Percentiles rank a stretch among this genome's conserved stretches.
Evolutionary conservation across 1,139 yeast species (phyloP).

Genomic region (Debaryomyces subglobosus): DNA sequence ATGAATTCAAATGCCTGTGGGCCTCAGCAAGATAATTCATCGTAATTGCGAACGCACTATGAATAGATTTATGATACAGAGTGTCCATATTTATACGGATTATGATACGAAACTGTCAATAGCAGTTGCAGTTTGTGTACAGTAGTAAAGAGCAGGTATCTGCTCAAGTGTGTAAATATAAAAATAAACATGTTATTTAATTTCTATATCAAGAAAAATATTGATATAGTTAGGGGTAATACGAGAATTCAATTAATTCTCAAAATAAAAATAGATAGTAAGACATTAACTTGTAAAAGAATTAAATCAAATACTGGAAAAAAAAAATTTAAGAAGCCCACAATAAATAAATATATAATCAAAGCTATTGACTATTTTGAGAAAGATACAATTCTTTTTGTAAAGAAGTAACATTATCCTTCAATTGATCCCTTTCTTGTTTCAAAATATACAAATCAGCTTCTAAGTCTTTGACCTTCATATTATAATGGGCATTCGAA

Average conservation of each 20-base stretch:
- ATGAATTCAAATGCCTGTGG: background rate
- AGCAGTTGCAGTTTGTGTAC: background rate
- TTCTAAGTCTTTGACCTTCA: conserved; percentile 79
- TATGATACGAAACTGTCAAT: background rate
- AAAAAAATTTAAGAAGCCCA: background rate
- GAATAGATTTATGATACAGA: background rate
- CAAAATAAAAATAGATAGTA: background rate
- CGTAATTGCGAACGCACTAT: background rate
- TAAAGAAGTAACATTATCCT: conserved; percentile 60
- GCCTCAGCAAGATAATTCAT: background rate
- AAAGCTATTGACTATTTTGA: conserved; percentile 9
- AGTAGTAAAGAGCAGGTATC: background rate
- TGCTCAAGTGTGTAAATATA: background rate
- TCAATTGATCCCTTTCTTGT: conserved; percentile 82
- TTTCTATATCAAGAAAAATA: background rate
- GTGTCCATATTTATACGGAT: background rate
- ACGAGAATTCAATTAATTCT: background rate
- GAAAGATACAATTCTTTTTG: conserved; percentile 58
- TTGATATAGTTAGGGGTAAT: conserved; percentile 1
- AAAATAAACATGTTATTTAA: background rate
- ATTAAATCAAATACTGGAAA: background rate
- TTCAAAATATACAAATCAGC: conserved; percentile 81
- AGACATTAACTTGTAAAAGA: background rate
- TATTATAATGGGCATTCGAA: conserved; percentile 67
- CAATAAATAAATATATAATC: conserved; percentile 2